Base-by-base conservation (phyloP, 495 filamentous ascomycete genomes). In the Annulohypoxylon maeteangense region DNA sequence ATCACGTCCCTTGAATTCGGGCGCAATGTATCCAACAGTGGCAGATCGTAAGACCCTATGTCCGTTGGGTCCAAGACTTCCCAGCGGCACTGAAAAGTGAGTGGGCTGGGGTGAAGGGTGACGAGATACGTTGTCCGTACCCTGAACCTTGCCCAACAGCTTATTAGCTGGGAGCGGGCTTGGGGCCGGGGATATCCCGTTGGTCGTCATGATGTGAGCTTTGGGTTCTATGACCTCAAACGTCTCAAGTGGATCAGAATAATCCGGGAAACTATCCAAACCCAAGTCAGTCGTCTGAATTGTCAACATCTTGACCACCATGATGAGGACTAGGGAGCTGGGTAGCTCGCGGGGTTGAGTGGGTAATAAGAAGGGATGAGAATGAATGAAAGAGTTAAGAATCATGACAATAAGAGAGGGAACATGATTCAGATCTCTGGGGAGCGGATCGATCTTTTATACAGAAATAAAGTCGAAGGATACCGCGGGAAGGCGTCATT, bases 1-100 rank as follows among this genome's bases (percentile, higher is more conserved):
- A 72, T 90, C 87, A 81, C 97, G 98, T 72, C 96, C 96, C 82
- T 93, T 91, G 70, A 99, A 99, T 61, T 93, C 93, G 36, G 95
- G 94, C 6, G 95, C 94, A 65, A 97, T 89, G 81, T 99, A 99
- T 71, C 95, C 95, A 14, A 95, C 90, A n/a, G 93, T 95, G 71
- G 93, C 90, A 71, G 95, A 94, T 7, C 92, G 92, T 36, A 98
- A 83, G 27, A 97, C 84, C 50, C 88, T 79, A 72, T 87, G 85
- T 16, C 84, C 84, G 72, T 86, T 87, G 56, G 36, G 56, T 70
- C 81, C 83, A 65, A 83, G 83, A 72, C 86, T 85, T 50, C 83
- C 82, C 32, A 86, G 83, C 4, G 92, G 90, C n/a, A 95, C 87
- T 71, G 88, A 91, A 78, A 98, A 81, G 76, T 97, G 94, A 23